Evolutionary conservation across 495 filamentous ascomycete genomes (phyloP).

Genomic region (Cairneyella variabilis): DNA sequence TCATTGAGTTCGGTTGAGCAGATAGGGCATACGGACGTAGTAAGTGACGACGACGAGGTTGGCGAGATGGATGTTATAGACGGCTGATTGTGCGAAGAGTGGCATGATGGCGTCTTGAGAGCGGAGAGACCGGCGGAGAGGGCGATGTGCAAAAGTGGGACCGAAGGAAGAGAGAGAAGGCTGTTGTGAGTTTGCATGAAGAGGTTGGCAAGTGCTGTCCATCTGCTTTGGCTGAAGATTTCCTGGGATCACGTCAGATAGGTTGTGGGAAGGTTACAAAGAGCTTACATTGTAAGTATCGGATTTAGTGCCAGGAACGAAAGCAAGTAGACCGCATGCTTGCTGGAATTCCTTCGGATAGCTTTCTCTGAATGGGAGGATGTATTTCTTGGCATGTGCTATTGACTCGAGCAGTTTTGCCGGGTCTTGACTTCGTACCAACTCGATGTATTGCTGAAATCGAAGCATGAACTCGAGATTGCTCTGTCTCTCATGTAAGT

Average conservation of each 20-base stretch:
- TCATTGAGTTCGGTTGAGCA: slow-evolving; percentile 93
- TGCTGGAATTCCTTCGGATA: slow-evolving; percentile 65
- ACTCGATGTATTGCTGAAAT: slow-evolving; percentile 93
- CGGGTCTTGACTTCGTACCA: slow-evolving; percentile 61
- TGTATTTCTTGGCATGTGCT: slow-evolving; percentile 73
- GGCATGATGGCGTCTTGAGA: slow-evolving; percentile 92
- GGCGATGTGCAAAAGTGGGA: slow-evolving; percentile 87
- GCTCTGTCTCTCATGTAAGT: slow-evolving; percentile 51
- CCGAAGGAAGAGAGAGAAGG: slow-evolving; percentile 75
- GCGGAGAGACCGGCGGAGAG: slow-evolving; percentile 88
- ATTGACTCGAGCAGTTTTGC: slow-evolving; percentile 70
- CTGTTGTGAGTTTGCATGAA: slow-evolving; percentile 85
- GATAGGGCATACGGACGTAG: slow-evolving; percentile 67
- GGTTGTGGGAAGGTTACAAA: neutral
- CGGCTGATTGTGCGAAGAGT: slow-evolving; percentile 48
- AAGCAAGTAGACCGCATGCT: slow-evolving; percentile 78
- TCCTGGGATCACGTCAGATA: slow-evolving; percentile 40
- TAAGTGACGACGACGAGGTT: slow-evolving; percentile 22
- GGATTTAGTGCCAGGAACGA: slow-evolving; percentile 57
- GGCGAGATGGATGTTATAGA: slow-evolving; percentile 20
- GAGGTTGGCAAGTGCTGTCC: slow-evolving; percentile 70
- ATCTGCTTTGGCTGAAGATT: slow-evolving; percentile 69
- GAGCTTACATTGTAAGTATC: slow-evolving; percentile 57
- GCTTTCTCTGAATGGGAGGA: slow-evolving; percentile 60
- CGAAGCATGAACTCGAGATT: slow-evolving; percentile 91